Conservation (phyloP, 805 yeast species). For the Lachancea cidri region DNA sequence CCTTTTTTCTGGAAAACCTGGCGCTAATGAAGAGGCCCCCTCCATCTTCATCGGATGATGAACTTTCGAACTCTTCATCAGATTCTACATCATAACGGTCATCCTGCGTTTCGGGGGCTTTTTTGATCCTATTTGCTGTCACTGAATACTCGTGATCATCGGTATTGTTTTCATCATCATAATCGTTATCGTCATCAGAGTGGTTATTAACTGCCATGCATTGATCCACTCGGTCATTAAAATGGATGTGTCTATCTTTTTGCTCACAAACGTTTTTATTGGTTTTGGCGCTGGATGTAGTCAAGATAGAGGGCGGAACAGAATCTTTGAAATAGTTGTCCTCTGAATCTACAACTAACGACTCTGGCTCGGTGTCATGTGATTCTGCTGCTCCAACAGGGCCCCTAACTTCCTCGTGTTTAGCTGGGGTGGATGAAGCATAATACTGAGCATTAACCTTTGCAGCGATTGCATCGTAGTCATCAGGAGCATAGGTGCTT, state of each 20-base stretch:
- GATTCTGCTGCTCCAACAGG: too few species aligned
- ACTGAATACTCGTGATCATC: constrained; percentile 5
- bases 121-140: neutral
- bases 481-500: constrained; percentile 24
- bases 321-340: constrained; percentile 3
- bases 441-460: constrained; percentile 35
- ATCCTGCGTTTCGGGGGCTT: neutral
- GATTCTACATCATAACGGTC: constrained; percentile 15
- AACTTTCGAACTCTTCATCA: constrained; percentile 19
- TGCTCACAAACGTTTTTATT: constrained; percentile 4
- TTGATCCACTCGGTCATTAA: constrained; percentile 91
- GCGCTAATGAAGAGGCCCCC: constrained; percentile 33
- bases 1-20: constrained; percentile 27
- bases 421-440: constrained; percentile 3
- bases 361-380: too few species aligned
- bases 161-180: constrained; percentile 9
- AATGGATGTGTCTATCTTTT: constrained; percentile 67
- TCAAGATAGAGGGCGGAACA: constrained; percentile 17
- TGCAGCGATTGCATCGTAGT: constrained; percentile 33
- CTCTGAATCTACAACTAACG: neutral
- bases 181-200: constrained; percentile 33
- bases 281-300: constrained; percentile 12
- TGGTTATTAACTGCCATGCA: constrained; percentile 64
- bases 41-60: constrained; percentile 24
- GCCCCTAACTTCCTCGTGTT: neutral